phyloP scores from a whole-genome alignment of 1,284 basidiomycete species.

The Clitocybe nebularis region DNA sequence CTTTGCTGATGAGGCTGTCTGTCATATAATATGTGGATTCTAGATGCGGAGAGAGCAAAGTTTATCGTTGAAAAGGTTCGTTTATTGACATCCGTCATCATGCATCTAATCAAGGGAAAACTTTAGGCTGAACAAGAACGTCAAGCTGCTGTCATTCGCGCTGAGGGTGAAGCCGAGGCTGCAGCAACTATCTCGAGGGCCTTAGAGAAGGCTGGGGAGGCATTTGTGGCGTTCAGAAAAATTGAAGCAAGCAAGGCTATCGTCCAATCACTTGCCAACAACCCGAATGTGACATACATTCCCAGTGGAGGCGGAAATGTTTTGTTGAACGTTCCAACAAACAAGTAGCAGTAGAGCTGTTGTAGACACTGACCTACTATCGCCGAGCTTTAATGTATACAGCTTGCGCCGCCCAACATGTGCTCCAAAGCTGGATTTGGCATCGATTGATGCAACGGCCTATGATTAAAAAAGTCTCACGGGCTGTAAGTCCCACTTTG shows the following conservation, averaged over 20 bases:
- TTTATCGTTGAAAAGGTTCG: constrained; percentile 96
- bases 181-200: constrained; percentile 90
- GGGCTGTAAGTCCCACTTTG: constrained; percentile 27
- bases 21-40: constrained; percentile 12
- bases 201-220: constrained; percentile 93
- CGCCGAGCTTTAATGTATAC: no score
- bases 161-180: constrained; percentile 98
- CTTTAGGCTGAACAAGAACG: constrained; percentile 94
- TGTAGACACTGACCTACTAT: no score
- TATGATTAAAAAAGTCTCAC: constrained; percentile 20
- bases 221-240: constrained; percentile 91
- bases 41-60: constrained; percentile 96
- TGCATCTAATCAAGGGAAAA: constrained; percentile 9
- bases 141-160: constrained; percentile 95
- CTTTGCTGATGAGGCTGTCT: not conserved
- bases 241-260: constrained; percentile 99
- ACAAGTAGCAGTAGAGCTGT: constrained; percentile 47
- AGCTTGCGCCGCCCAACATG: no score
- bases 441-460: not conserved
- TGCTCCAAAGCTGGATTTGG: not conserved
- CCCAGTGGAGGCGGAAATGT: constrained; percentile 79
- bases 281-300: constrained; percentile 86
- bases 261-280: constrained; percentile 73
- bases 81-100: constrained; percentile 1
- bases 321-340: constrained; percentile 77